phyloP scores from a whole-genome alignment of 306 rosid genomes.

The Nissolia schottii region DNA sequence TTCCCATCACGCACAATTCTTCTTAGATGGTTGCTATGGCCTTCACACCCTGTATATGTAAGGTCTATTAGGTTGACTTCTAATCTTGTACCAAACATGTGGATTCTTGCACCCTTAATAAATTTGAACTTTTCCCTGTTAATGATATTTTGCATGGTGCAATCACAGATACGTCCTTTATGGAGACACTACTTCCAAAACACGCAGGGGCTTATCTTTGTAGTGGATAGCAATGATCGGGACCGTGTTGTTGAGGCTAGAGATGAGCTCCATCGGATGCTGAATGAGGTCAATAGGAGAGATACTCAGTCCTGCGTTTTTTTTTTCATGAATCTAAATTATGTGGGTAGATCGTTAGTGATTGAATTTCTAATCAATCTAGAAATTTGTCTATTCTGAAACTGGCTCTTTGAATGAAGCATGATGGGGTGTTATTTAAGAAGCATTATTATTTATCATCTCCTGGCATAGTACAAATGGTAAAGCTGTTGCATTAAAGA shows the following conservation, averaged over 20 bases:
- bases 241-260: conserved; percentile 55
- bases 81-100: background rate
- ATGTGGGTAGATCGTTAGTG: background rate
- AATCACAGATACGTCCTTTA: conserved; percentile 40
- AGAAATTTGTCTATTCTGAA: background rate
- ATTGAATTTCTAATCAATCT: background rate
- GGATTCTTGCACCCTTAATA: background rate
- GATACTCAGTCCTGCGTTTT: background rate
- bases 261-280: conserved; percentile 54
- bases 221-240: conserved; percentile 63
- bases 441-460: background rate
- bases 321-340: background rate
- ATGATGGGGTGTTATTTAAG: background rate
- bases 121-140: background rate
- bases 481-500: background rate
- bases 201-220: conserved; percentile 52
- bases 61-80: background rate
- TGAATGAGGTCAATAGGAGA: conserved; percentile 47
- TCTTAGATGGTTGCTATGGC: background rate
- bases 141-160: background rate
- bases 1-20: background rate
- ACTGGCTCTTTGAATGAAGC: background rate
- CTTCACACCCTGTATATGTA: background rate
- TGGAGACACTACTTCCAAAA: no score
- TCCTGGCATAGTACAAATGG: background rate